Evolutionary conservation across 176 grass and related monocot species (phyloP).

Genomic region (Carex littledalei): DNA sequence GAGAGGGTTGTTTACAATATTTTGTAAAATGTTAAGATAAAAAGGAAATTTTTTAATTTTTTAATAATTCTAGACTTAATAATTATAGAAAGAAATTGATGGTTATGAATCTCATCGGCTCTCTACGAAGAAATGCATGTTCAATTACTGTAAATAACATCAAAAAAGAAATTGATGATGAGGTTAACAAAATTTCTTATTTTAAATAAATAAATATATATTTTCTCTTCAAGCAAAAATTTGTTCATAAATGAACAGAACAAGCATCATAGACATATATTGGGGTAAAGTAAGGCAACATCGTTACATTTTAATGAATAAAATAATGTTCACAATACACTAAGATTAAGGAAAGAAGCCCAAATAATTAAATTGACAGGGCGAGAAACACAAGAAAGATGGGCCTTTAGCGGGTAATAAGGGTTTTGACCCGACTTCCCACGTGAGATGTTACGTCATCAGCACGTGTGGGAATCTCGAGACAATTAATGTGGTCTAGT

Average conservation of each 20-base stretch:
- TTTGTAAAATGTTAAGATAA: too few relatives aligned
- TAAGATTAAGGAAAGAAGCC: not conserved
- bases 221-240: not conserved
- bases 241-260: not conserved
- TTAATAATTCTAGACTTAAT: too few relatives aligned
- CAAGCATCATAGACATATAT: not conserved
- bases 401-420: conserved; percentile 12
- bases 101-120: too few relatives aligned
- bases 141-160: too few relatives aligned
- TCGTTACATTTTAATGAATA: not conserved
- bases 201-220: too few relatives aligned
- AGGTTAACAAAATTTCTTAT: too few relatives aligned
- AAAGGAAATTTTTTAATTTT: too few relatives aligned
- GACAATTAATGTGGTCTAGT: not conserved
- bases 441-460: conserved; percentile 24
- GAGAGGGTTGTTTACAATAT: too few relatives aligned
- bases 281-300: not conserved
- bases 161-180: too few relatives aligned
- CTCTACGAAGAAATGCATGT: too few relatives aligned
- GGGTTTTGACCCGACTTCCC: conserved; percentile 10
- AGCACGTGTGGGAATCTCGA: conserved; percentile 27
- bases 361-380: not conserved
- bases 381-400: conserved; percentile 26
- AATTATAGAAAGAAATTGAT: too few relatives aligned
- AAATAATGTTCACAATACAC: not conserved